Base-by-base conservation (phyloP, 2,329 filamentous ascomycete species). In the Drechslera avenae region DNA sequence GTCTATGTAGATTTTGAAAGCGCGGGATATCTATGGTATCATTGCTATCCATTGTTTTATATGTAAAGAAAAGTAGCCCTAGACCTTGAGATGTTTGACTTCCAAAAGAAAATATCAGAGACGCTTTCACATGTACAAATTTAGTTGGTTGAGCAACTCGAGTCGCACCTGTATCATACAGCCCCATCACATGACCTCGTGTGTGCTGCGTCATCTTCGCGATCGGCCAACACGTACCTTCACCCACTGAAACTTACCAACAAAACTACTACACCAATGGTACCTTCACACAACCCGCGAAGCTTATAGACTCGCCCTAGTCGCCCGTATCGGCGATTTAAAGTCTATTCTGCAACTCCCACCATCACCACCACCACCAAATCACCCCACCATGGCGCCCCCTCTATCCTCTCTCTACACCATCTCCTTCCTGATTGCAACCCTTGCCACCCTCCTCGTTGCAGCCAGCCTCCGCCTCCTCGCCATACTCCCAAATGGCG, bases 381-480 rank as follows among this genome's bases (percentile, higher is more conserved):
- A 13, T 12, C 46, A 33, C 39, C 54, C 56, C 49, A 49, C 47
- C 35, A 66, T 66, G 63, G 46, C 60, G 5, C 58, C 62, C 49
- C 55, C 60, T 16, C 55, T 36, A 5, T 52, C 57, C 23, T 54
- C 58, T 1, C 58, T 66, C 52, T 60, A 59, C 52, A 60, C 53
- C 2, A 52, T 67, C 50, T 64, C 70, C 46, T 62, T 69, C 57
- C 13, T 60, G 45, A 60, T 75, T 50, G 64, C 73, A 10, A 44
- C 71, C 46, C 53, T 74, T 46, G 45, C 68, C 35, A 68, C 75
- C 28, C 50, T 71, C 50, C 28, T 76, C 47, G 62, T 73, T 8
- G 60, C 65, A 19, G 52, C 64, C 6, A 55, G 69, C 13, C 70
- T 75, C 13, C 77, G 78, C 28, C 63, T 78, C 34, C 63, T 73